Percentiles rank a stretch among this genome's conserved stretches.
Conservation (phyloP, 2,329 filamentous ascomycete species). For the Ilyonectria sp. region DNA sequence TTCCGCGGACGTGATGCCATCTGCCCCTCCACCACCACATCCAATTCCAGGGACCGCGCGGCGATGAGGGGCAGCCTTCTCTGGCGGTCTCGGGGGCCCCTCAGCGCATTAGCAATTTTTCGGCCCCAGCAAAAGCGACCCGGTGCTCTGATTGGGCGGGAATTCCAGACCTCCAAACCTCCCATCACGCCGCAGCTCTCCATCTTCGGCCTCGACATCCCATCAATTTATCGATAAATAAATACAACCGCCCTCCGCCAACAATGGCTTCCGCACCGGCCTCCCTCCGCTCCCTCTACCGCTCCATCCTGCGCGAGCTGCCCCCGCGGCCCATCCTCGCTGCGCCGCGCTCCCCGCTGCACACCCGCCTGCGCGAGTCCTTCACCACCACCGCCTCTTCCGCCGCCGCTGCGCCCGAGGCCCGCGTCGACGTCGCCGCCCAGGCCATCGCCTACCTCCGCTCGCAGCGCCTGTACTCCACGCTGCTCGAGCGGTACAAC, state of each 20-base stretch:
- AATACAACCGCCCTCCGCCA: background rate
- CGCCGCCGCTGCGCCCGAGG: conserved; percentile 57
- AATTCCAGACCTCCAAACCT: conserved; percentile 11
- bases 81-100: background rate
- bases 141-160: conserved; percentile 20
- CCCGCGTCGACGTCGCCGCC: conserved; percentile 65
- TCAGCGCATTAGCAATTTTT: conserved; percentile 29
- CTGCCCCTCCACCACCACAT: conserved; percentile 29
- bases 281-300: conserved; percentile 84
- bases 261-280: conserved; percentile 59
- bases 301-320: conserved; percentile 89
- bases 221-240: background rate
- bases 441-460: conserved; percentile 86
- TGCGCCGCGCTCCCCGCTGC: conserved; percentile 69
- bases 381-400: conserved; percentile 66
- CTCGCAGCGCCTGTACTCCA: conserved; percentile 88
- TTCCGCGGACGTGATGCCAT: background rate
- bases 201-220: background rate
- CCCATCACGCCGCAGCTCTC: background rate
- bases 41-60: conserved; percentile 16
- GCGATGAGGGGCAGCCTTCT: conserved; percentile 29
- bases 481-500: conserved; percentile 91
- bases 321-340: conserved; percentile 76
- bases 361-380: conserved; percentile 50
- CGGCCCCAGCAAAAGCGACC: background rate